Percentiles rank a stretch among this genome's conserved stretches.
These are phyloP conservation scores for Medicago lupulina DNA, from an alignment of 306 rosid genomes.

Conservation along the genomic window DNA sequence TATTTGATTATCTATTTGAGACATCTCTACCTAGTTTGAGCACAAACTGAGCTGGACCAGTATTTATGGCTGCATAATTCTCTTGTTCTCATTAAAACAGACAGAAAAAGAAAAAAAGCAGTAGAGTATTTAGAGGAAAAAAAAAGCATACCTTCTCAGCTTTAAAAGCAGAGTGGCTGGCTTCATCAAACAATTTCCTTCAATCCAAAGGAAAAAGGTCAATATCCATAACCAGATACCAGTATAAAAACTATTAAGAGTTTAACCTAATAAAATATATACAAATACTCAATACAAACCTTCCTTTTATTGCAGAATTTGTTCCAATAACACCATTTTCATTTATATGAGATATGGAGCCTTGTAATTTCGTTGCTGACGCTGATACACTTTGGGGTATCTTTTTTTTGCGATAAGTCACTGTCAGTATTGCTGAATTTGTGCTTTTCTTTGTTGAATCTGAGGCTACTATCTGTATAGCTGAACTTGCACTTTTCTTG, in stretches of 20 bases:
- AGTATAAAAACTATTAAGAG: not conserved
- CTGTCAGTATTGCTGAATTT: not conserved
- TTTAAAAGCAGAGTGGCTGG: conserved; percentile 48
- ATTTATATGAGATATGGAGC: conserved; percentile 44
- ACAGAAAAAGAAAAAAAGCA: not conserved
- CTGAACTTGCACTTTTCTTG: conserved; percentile 52
- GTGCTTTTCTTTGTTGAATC: not conserved
- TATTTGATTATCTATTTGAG: conserved; percentile 28
- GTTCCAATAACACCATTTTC: conserved; percentile 48
- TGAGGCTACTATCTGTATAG: conserved; percentile 43
- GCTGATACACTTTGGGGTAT: conserved; percentile 50
- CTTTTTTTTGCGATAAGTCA: conserved; percentile 47
- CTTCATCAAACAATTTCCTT: conserved; percentile 81
- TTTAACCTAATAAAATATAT: conserved; percentile 27
- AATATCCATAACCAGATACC: not conserved
- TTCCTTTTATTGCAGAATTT: conserved; percentile 59
- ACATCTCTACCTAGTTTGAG: conserved; percentile 30
- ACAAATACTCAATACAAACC: conserved; percentile 51
- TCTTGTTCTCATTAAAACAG: not conserved
- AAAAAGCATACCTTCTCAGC: conserved; percentile 63
- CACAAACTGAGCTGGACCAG: conserved; percentile 10
- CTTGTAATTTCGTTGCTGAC: conserved; percentile 52
- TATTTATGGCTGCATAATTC: conserved; percentile 11
- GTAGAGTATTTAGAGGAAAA: conserved; percentile 7
- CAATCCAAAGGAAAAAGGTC: conserved; percentile 23